Conservation (phyloP, 805 yeast genomes). For the Sugiyamaella marilandica region DNA sequence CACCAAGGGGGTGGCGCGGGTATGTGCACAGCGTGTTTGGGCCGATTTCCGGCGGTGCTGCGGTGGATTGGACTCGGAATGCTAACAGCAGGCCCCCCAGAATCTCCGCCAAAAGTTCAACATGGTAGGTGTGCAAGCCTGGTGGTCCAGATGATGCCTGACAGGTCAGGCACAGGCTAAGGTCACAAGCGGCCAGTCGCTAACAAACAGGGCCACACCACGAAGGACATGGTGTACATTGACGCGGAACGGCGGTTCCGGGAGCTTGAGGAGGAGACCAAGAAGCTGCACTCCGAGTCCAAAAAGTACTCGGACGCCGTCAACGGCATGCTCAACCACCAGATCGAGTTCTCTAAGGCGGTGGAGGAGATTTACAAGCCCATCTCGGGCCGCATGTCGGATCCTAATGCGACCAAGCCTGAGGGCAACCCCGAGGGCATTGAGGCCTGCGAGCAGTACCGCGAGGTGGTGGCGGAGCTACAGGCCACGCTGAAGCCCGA, state of each 20-base stretch:
- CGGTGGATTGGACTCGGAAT: not conserved
- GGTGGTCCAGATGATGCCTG: slow-evolving; percentile 59
- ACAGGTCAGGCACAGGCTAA: slow-evolving; percentile 47
- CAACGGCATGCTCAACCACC: slow-evolving; percentile 88
- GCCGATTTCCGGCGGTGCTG: not conserved
- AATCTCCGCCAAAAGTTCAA: slow-evolving; percentile 82
- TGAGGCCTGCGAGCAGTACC: slow-evolving; percentile 86
- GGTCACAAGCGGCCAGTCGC: not conserved
- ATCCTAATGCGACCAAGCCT: slow-evolving; percentile 77
- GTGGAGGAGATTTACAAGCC: slow-evolving; percentile 96
- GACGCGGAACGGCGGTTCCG: slow-evolving; percentile 97
- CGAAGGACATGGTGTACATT: slow-evolving; percentile 81
- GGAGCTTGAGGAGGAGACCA: slow-evolving; percentile 85
- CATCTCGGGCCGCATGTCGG: slow-evolving; percentile 85
- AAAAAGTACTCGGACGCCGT: slow-evolving; percentile 87
- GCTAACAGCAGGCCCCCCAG: slow-evolving; percentile 65
- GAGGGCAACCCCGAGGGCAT: slow-evolving; percentile 98
- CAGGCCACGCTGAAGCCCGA: slow-evolving; percentile 88
- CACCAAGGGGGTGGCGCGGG: slow-evolving; percentile 68
- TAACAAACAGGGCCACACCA: slow-evolving; percentile 32
- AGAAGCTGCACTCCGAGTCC: slow-evolving; percentile 83
- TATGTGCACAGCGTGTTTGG: slow-evolving; percentile 20
- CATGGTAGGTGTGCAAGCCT: slow-evolving; percentile 40
- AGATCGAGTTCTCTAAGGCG: slow-evolving; percentile 90
- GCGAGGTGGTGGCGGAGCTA: slow-evolving; percentile 80